phyloP scores from a whole-genome alignment of 495 filamentous ascomycete species.

The Hyphodiscus hymeniophilus region DNA sequence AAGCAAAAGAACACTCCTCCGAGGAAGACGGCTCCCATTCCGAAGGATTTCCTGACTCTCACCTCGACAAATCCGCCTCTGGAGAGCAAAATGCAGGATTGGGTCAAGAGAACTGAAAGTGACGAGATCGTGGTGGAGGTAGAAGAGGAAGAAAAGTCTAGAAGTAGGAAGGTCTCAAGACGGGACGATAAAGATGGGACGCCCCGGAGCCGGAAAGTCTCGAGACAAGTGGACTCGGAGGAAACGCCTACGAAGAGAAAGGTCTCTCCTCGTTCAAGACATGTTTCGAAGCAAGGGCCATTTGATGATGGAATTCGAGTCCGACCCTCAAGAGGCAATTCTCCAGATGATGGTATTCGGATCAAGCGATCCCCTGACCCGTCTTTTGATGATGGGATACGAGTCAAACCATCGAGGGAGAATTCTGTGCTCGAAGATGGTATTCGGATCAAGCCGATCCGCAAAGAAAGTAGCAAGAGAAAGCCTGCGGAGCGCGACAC shows the following conservation, averaged over 20 bases:
- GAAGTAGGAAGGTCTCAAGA: slow-evolving; percentile 27
- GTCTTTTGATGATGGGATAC: slow-evolving; percentile 19
- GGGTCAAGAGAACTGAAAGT: slow-evolving; percentile 30
- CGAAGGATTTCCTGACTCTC: slow-evolving; percentile 42
- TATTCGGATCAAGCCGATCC: slow-evolving; percentile 26
- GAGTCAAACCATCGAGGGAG: slow-evolving; percentile 16
- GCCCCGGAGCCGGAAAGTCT: background rate
- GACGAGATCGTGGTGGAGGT: slow-evolving; percentile 28
- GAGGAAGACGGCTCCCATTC: slow-evolving; percentile 36
- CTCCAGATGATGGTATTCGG: slow-evolving; percentile 18
- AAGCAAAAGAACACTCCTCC: slow-evolving; percentile 30
- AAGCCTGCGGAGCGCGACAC: slow-evolving; percentile 10
- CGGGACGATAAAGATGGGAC: slow-evolving; percentile 15
- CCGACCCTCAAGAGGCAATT: slow-evolving; percentile 2
- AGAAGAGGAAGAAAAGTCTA: background rate
- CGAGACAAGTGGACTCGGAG: background rate
- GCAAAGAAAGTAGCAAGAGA: slow-evolving; percentile 22
- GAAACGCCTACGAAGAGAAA: background rate
- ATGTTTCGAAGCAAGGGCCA: slow-evolving; percentile 20
- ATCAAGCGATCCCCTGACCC: slow-evolving; percentile 15
- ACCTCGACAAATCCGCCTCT: slow-evolving; percentile 40
- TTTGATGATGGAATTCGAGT: slow-evolving; percentile 16
- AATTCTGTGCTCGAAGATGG: slow-evolving; percentile 18
- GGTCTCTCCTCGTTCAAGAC: background rate
- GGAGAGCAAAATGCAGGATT: slow-evolving; percentile 43